Evolutionary conservation across 768 basidiomycete species (phyloP), one percentile per base, ranked within the genome.

Genomic region (Lanmaoa rubissima): DNA sequence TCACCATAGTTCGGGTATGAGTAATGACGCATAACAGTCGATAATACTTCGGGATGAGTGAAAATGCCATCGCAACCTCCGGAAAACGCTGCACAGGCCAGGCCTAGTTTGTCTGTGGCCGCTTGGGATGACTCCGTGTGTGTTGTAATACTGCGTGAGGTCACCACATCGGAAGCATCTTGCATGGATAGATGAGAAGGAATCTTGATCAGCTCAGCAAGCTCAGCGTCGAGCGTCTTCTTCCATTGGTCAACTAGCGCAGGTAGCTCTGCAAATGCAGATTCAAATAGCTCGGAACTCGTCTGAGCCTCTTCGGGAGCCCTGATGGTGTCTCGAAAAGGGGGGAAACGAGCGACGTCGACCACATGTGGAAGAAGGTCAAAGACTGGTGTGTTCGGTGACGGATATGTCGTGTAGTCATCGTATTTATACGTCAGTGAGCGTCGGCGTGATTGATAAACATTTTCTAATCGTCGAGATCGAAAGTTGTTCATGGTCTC

Each of bases 311-410:
- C 50, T 31, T 58, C 54, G 0, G 62, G 54, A 7, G 41, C 48
- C 40, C 16, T 55, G 34, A 60, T 60, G 19, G 60, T 53, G 3
- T 43, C 36, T 41, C 36, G 24, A 35, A 64, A 64, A 13, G 56
- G 54, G 0, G 35, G 34, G 14, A 63, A 53, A 11, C 24, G 4
- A 5, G 43, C 53, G 11, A 62, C 10, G 12, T 61, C 63, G 26
- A 12, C n/a, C 13, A 51, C 44, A 4, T 57, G 47, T 26, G 63
- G 62, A 36, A 62, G 51, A 12, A 62, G 50, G 17, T 41, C 51
- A 3, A 54, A 57, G 1, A 34, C n/a, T 26, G 48, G 48, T 40
- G 13, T 11, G 5, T 36, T 11, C 2, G 4, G 32, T 19, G 38
- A 32, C 26, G 24, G 32, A 24, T 0, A 3, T 3, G 19, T 12